phyloP scores from a whole-genome alignment of 2,329 filamentous ascomycete genomes.

The Fusarium azukiicola region DNA sequence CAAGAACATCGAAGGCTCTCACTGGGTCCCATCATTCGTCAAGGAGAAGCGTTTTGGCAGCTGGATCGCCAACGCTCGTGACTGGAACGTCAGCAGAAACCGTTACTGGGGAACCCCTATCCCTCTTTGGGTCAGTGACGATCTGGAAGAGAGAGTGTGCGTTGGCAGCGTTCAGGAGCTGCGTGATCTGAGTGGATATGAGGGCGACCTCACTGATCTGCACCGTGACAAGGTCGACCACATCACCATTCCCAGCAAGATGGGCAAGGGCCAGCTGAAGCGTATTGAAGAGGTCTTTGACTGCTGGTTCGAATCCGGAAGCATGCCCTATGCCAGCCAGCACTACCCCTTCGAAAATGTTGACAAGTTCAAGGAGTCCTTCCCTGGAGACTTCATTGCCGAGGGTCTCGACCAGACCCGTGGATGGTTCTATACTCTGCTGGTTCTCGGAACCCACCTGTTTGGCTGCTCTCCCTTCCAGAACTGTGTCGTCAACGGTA shows the following conservation, averaged over 20 bases:
- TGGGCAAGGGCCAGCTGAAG: conserved; percentile 90
- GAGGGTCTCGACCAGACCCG: conserved; percentile 96
- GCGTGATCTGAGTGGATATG: conserved; percentile 91
- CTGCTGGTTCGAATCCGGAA: conserved; percentile 98
- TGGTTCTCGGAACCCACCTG: conserved; percentile 93
- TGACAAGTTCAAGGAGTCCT: conserved; percentile 88
- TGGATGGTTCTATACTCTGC: conserved; percentile 98
- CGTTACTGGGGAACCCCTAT: conserved; percentile 98
- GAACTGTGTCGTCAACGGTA: conserved; percentile 98
- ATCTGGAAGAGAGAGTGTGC: conserved; percentile 92
- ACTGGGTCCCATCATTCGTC: conserved; percentile 95
- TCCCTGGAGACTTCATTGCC: conserved; percentile 96
- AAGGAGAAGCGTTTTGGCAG: conserved; percentile 95
- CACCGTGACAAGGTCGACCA: conserved; percentile 96
- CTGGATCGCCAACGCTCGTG: conserved; percentile 94
- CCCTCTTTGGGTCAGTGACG: conserved; percentile 95
- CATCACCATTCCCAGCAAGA: conserved; percentile 95
- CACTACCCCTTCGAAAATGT: conserved; percentile 97
- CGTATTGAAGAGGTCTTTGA: conserved; percentile 95
- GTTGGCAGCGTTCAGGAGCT: conserved; percentile 92
- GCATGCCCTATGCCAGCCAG: conserved; percentile 95
- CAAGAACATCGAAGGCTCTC: conserved; percentile 92
- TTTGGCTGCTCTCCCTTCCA: conserved; percentile 93
- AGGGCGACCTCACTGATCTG: conserved; percentile 90
- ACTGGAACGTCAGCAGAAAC: conserved; percentile 98